Evolutionary conservation across 495 filamentous ascomycete species (phyloP), one percentile per base, ranked within the genome.

Genomic region (Podospora didyma): DNA sequence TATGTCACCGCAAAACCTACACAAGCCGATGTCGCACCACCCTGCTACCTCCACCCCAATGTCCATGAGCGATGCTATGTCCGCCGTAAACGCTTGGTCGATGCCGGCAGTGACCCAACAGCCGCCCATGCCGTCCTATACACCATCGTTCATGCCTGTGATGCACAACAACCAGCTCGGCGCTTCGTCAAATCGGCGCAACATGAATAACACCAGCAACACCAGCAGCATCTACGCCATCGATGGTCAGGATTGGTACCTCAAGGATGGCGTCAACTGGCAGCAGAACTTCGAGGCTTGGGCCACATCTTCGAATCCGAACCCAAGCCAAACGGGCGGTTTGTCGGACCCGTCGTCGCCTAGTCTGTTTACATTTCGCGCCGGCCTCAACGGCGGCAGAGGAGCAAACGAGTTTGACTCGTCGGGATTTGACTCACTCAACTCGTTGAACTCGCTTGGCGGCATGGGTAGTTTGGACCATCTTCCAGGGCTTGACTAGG

Each of bases 171-270:
- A 17, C 44, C 20, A 42, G 2, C 46, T 48, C 21, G 23, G 41
- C 7, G 24, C 22, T n/a, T 19, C 26, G 26, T 4, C 23, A 0
- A 59, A 54, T 0, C 58, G 51, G 16, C 7, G 51, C 9, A 35
- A 34, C 3, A 46, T 54, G 19, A 55, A 60, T 28, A 56, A 62
- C 46, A 41, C 62, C 31, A 64, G 61, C 37, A 53, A 68, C 51
- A 22, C 34, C 9, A 42, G n/a, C 39, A 58, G 65, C 0, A 46
- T 65, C 2, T 75, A 73, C 52, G 70, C 69, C 12, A 69, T 77
- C 42, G 76, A 79, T 51, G 74, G 76, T 12, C 73, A 77, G 57
- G 75, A 78, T 21, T 79, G 76, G 76, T 79, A 76, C 57, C 61
- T 79, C 5, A 79, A 76, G 46, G 76, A 79, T 39, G 71, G 74